These are phyloP conservation scores for Cenchrus purpureus DNA, from an alignment of 176 grass and related monocot genomes.

Conservation along the genomic window DNA sequence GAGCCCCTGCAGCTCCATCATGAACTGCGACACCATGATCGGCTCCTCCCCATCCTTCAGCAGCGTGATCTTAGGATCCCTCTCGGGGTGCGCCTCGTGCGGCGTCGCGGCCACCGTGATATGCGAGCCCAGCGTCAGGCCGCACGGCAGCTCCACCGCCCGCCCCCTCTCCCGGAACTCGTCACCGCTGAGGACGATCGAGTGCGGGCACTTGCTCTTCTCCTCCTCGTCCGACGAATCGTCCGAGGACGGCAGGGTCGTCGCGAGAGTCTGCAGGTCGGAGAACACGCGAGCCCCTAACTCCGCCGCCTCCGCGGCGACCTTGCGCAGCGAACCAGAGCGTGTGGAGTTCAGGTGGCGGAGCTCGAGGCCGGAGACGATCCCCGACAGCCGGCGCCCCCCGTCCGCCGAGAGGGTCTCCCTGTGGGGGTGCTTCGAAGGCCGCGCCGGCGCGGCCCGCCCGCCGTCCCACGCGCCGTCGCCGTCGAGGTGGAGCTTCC, in stretches of 20 bases:
- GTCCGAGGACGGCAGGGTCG: not conserved
- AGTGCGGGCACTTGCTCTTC: constrained; percentile 77
- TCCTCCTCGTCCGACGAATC: constrained; percentile 21
- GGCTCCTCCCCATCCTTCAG: constrained; percentile 70
- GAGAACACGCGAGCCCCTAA: constrained; percentile 62
- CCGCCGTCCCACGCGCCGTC: constrained; percentile 2
- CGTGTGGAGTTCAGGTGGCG: constrained; percentile 56
- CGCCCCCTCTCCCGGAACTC: constrained; percentile 63
- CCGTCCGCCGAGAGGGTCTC: constrained; percentile 42
- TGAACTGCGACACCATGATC: constrained; percentile 99
- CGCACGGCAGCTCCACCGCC: constrained; percentile 82
- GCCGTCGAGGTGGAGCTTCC: constrained; percentile 41
- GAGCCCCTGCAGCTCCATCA: constrained; percentile 95
- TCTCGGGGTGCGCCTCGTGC: constrained; percentile 63
- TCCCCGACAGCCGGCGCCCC: constrained; percentile 24
- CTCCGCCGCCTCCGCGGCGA: constrained; percentile 68
- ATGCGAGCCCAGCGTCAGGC: constrained; percentile 87
- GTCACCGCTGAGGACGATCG: constrained; percentile 60
- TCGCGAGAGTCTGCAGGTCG: constrained; percentile 42
- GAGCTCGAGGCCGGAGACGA: constrained; percentile 72
- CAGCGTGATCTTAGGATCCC: constrained; percentile 77
- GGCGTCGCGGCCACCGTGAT: constrained; percentile 84
- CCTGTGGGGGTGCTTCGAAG: constrained; percentile 40
- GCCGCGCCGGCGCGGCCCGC: constrained; percentile 40
- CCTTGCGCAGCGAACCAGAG: constrained; percentile 57